phyloP scores from a whole-genome alignment of 179 eudicot genomes.

The Beta lomatogona region DNA sequence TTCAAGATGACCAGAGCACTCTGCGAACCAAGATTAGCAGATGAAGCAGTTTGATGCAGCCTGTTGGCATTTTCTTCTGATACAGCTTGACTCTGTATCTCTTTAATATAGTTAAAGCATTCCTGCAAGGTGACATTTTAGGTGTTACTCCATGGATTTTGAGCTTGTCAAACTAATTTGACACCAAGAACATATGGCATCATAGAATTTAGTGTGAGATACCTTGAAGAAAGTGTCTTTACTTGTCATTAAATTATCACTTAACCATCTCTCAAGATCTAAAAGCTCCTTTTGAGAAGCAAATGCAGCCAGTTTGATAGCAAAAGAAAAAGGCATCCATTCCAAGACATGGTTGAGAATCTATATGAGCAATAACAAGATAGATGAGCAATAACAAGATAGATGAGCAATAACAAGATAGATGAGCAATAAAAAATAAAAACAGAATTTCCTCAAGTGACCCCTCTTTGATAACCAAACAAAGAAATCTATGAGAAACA shows the following conservation, averaged over 20 bases:
- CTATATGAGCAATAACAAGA: conserved; percentile 44
- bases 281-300: conserved; percentile 73
- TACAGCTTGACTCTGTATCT: conserved; percentile 47
- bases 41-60: conserved; percentile 51
- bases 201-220: conserved; percentile 20
- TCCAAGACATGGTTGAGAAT: conserved; percentile 73
- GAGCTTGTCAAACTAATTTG: conserved; percentile 1
- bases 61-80: conserved; percentile 54
- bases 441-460: background rate
- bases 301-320: conserved; percentile 73
- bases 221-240: conserved; percentile 76
- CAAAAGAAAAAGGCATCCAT: conserved; percentile 64
- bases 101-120: conserved; percentile 69
- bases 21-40: conserved; percentile 47
- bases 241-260: conserved; percentile 48
- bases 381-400: conserved; percentile 10
- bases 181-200: background rate
- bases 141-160: conserved; percentile 3
- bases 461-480: background rate
- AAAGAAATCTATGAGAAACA: background rate
- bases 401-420: conserved; percentile 24
- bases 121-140: conserved; percentile 53
- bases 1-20: conserved; percentile 56
- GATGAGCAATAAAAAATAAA: conserved; percentile 5
- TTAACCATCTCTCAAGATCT: conserved; percentile 89